phyloP scores from a whole-genome alignment of 1,284 basidiomycete species.

The Mrakiaceae sp. region DNA sequence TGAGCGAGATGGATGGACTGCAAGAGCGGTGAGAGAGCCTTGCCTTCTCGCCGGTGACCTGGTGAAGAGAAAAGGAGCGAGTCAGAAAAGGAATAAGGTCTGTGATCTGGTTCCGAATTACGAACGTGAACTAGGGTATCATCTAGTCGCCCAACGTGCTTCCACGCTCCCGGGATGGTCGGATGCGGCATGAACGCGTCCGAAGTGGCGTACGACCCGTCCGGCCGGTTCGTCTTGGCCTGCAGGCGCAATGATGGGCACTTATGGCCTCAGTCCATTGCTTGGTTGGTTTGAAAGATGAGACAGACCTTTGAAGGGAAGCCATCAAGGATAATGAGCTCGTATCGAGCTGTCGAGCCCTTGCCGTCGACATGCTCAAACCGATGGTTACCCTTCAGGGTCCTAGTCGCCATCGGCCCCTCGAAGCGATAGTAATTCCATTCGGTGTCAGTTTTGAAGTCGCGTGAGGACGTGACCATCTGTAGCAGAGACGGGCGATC shows the following conservation, averaged over 20 bases:
- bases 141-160: conserved; percentile 49
- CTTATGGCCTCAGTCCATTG: no score
- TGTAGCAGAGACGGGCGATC: conserved; percentile 17
- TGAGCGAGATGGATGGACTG: no score
- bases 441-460: conserved; percentile 44
- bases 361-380: conserved; percentile 33
- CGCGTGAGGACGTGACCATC: conserved; percentile 44
- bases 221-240: not conserved
- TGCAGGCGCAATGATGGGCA: no score
- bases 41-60: conserved; percentile 39
- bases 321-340: conserved; percentile 45
- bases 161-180: conserved; percentile 38
- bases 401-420: conserved; percentile 27
- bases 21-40: no score
- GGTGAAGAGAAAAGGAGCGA: no score
- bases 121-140: conserved; percentile 42
- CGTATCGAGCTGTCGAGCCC: conserved; percentile 35
- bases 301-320: conserved; percentile 21
- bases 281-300: no score
- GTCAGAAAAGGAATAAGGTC: no score
- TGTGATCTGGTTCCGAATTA: conserved; percentile 18
- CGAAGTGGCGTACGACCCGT: not conserved
- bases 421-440: conserved; percentile 48
- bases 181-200: conserved; percentile 29
- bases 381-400: conserved; percentile 36